Percentiles rank a stretch among this genome's conserved stretches.
Evolutionary conservation across 2,329 filamentous ascomycete genomes (phyloP).

Genomic region (Phoma sp.): DNA sequence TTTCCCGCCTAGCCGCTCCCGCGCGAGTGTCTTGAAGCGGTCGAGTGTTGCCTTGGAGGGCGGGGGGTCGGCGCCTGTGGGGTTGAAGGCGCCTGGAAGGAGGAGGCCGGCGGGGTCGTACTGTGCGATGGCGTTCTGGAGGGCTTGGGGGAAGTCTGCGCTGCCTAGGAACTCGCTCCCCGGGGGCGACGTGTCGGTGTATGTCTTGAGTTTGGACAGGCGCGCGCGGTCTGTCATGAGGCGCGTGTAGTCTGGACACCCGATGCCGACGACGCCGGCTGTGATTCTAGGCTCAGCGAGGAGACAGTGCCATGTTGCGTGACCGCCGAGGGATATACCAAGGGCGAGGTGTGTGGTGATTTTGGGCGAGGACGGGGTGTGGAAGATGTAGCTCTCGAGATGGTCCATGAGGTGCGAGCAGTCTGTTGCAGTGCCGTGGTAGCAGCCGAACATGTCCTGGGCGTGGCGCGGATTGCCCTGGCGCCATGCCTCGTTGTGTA

Average conservation of each 20-base stretch:
- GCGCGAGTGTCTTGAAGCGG: conserved; percentile 30
- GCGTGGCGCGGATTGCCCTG: conserved; percentile 81
- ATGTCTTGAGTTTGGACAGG: conserved; percentile 69
- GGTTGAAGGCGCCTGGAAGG: conserved; percentile 53
- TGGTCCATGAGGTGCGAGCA: conserved; percentile 77
- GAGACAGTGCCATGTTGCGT: conserved; percentile 83
- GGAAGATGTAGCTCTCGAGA: conserved; percentile 76
- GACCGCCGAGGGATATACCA: conserved; percentile 86
- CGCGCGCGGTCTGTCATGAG: conserved; percentile 81
- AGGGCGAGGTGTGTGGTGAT: conserved; percentile 73
- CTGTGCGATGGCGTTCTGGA: conserved; percentile 68
- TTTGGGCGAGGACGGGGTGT: conserved; percentile 48
- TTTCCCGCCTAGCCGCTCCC: conserved; percentile 57
- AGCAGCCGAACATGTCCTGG: conserved; percentile 86
- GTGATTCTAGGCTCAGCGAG: conserved; percentile 79
- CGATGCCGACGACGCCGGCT: conserved; percentile 81
- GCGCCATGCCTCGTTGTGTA: conserved; percentile 80
- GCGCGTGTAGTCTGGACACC: conserved; percentile 85
- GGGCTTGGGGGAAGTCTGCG: conserved; percentile 73
- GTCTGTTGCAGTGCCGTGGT: conserved; percentile 77
- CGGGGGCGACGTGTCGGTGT: conserved; percentile 60
- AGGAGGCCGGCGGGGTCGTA: conserved; percentile 79
- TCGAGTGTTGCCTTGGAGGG: conserved; percentile 44
- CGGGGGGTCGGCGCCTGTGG: conserved; percentile 32
- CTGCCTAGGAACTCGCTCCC: conserved; percentile 76